These are phyloP conservation scores for Lathyrus aphaca DNA, from an alignment of 306 rosid species.

Conservation along the genomic window DNA sequence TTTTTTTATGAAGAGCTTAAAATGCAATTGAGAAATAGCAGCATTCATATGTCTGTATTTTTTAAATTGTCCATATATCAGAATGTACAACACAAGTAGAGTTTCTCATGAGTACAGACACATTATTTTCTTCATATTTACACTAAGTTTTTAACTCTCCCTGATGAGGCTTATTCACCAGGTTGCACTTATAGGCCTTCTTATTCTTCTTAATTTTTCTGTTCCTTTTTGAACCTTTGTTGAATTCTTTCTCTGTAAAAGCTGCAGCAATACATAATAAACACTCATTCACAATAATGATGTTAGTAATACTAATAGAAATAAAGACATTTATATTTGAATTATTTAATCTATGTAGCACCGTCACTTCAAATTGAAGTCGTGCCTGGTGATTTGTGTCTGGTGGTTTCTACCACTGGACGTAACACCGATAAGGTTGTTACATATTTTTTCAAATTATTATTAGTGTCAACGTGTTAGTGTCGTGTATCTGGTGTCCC, in stretches of 20 bases:
- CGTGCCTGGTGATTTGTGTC: no score
- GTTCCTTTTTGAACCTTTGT: conserved; percentile 48
- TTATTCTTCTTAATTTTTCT: conserved; percentile 52
- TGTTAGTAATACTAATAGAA: not conserved
- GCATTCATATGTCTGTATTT: not conserved
- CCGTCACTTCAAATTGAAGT: no score
- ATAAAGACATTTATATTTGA: no score
- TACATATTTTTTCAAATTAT: no score
- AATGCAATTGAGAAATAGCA: not conserved
- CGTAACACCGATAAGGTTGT: no score
- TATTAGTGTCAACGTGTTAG: no score
- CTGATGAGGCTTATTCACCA: conserved; percentile 47
- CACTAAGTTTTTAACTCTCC: not conserved
- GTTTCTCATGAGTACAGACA: conserved; percentile 7
- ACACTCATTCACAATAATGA: conserved; percentile 1
- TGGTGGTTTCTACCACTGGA: no score
- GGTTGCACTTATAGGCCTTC: conserved; percentile 55
- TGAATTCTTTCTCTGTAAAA: conserved; percentile 35
- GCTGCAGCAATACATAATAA: conserved; percentile 34
- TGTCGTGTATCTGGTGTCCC: no score
- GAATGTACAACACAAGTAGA: not conserved
- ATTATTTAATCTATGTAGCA: no score
- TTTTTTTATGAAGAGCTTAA: no score
- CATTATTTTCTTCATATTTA: conserved; percentile 29
- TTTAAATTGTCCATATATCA: not conserved